A percentile compares a stretch with the other conserved stretches of the same genome.
These are phyloP conservation scores for Talaromyces marneffei DNA, from an alignment of 2,329 filamentous ascomycete genomes.

Conservation along the genomic window DNA sequence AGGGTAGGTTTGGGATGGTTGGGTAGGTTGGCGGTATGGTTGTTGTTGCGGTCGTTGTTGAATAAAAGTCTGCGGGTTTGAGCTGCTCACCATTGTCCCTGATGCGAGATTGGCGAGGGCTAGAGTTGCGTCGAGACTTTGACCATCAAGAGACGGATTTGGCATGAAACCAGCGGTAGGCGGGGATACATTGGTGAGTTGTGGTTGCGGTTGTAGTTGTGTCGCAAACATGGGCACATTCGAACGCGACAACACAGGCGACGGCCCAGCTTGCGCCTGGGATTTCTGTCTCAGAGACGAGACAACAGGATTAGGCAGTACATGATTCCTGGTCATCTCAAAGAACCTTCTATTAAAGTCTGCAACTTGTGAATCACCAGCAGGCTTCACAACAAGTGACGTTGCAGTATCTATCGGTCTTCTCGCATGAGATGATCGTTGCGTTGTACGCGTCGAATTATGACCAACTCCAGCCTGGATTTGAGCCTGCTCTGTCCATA, in stretches of 20 bases:
- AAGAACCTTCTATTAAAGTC: slow-evolving; percentile 34
- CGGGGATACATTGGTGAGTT: slow-evolving; percentile 1
- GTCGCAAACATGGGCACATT: slow-evolving; percentile 13
- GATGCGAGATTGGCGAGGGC: slow-evolving; percentile 12
- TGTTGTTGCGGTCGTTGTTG: slow-evolving; percentile 1
- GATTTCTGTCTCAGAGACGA: slow-evolving; percentile 19
- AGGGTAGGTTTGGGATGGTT: neutral
- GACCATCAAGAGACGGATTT: neutral
- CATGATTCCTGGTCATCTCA: slow-evolving; percentile 31
- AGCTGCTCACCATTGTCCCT: neutral
- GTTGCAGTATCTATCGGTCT: neutral
- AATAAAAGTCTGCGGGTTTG: neutral
- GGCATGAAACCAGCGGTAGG: neutral
- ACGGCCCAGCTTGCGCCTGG: slow-evolving; percentile 17
- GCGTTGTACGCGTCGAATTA: slow-evolving; percentile 16
- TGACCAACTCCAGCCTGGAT: slow-evolving; percentile 31
- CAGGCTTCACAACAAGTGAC: neutral
- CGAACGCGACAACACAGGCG: slow-evolving; percentile 16
- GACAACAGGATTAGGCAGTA: slow-evolving; percentile 19
- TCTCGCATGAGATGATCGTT: neutral
- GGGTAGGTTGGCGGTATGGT: neutral
- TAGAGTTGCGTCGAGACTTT: slow-evolving; percentile 14
- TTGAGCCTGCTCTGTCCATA: slow-evolving; percentile 45
- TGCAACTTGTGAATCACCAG: slow-evolving; percentile 7
- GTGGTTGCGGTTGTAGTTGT: slow-evolving; percentile 10